A percentile compares a stretch with the other conserved stretches of the same genome.
Conservation (phyloP, 208 protist species). For the Acanthamoeba culbertsoni region DNA sequence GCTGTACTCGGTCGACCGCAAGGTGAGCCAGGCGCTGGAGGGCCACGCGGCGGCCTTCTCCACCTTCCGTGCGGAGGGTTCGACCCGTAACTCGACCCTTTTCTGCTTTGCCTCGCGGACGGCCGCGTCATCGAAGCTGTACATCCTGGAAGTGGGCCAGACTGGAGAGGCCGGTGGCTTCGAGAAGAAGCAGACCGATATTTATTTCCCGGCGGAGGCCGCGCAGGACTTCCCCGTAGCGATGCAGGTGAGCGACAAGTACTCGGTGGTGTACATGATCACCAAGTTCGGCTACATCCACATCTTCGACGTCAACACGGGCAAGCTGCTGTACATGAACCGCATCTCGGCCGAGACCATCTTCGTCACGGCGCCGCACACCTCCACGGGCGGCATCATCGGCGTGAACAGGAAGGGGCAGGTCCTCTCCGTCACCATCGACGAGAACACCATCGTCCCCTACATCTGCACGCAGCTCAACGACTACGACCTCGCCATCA, state of each 20-base stretch:
- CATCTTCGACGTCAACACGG: conserved; percentile 96
- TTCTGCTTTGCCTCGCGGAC: conserved; percentile 94
- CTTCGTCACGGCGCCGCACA: conserved; percentile 93
- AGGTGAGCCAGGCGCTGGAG: conserved; percentile 92
- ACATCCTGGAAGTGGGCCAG: conserved; percentile 86
- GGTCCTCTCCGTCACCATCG: conserved; percentile 85
- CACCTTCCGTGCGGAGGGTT: conserved; percentile 79
- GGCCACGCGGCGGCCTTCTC: conserved; percentile 95
- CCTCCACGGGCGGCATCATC: conserved; percentile 91
- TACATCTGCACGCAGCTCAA: conserved; percentile 94
- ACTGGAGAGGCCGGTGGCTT: conserved; percentile 75
- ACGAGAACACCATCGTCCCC: conserved; percentile 95
- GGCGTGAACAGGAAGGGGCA: conserved; percentile 96
- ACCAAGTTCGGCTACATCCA: conserved; percentile 94
- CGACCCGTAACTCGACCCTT: conserved; percentile 87
- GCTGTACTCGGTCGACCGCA: conserved; percentile 96
- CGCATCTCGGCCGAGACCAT: conserved; percentile 92
- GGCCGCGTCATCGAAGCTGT: conserved; percentile 76
- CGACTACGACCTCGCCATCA: conserved; percentile 93
- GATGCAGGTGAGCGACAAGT: conserved; percentile 92
- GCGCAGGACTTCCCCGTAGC: conserved; percentile 97
- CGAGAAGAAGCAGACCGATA: conserved; percentile 82
- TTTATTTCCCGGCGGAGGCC: conserved; percentile 86
- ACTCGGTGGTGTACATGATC: conserved; percentile 96
- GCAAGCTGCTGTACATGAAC: conserved; percentile 92